Base-by-base conservation (phyloP, 805 yeast genomes). In the Zygosaccharomyces gambellarensis region DNA sequence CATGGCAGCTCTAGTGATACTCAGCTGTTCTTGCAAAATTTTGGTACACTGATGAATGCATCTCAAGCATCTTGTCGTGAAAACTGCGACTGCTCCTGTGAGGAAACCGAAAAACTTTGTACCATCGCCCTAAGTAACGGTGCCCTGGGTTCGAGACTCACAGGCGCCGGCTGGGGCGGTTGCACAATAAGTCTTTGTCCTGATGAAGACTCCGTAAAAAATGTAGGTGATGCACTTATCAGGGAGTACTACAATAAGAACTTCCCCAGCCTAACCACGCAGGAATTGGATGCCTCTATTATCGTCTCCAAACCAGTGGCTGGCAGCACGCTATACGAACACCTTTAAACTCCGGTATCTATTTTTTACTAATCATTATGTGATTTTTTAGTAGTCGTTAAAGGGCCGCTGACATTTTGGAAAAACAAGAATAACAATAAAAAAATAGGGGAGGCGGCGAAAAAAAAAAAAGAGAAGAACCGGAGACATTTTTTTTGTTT, bases 121-220 rank as follows among this genome's bases (percentile, higher is more conserved):
- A 47, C 60, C 7, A 75, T 84, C 45, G 88, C 87, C 3, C 61
- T 70, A 36, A 61, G 54, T 1, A 72, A 76, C 51, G 90, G 89
- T 3, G 71, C 87, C 1, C 72, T 66, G 50, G 90, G 90, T 14
- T 79, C 87, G 1, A 72, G 90, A 47, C 74, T 82, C n/a, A 83
- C 90, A 8, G 90, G 90, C 25, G 90, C 90, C 17, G 90, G 90
- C 3, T 84, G 82, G 76, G 90, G 90, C 30, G 90, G 90, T 5
- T 79, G 83, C 28, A 73, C 85, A 0, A 85, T 84, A n/a, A 87
- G 83, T 60, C 65, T 84, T 48, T 78, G 83, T 9, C 58, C 65
- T 4, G 57, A 55, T 12, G 50, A 49, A 5, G 49, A 50, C 4
- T 54, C 57, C 25, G 61, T 62, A 10, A 59, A 53, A 29, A 68